Base-by-base conservation (phyloP, 139 green algal species). In the Coelastrella sp. region DNA sequence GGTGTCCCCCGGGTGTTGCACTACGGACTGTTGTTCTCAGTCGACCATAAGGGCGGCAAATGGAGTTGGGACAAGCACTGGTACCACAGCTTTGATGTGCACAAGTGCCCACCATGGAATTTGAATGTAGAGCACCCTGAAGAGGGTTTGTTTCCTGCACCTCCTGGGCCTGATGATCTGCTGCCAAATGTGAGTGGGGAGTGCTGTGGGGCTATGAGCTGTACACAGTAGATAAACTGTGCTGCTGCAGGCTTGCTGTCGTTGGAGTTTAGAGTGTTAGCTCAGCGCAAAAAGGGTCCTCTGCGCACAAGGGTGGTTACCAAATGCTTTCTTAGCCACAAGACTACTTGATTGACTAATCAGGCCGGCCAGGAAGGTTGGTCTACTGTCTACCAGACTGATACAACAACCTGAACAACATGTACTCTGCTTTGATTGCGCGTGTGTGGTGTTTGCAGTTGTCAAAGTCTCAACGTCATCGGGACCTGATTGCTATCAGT, bases 31-130 rank as follows among this genome's bases (percentile, higher is more conserved):
- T 54, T 94, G 23, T 96, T 64, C 56, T 23, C 59, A 16, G 78
- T 91, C 8, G 54, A 85, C 57, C 22, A 83, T 68, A 59, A 88
- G 22, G 56, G 56, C 65, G 88, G 88, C 80, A 79, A 74, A 56
- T 92, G 82, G 82, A 78, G n/a, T 7, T 92, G 61, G 60, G 96
- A 99, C 94, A 99, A 98, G 94, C 96, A 98, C 92, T 97, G 94
- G 95, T 91, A 78, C 90, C 95, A 93, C 82, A 80, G 94, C 68
- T 96, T 97, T 77, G 92, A 98, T 66, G 90, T 96, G 7, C 92
- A 94, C 14, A 76, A 87, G 57, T 98, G 96, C 89, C 90, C 88
- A 65, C 91, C 83, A 11, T 93, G 90, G 91, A 76, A 92, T 77
- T 8, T 91, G 32, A 68, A 81, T 47, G 16, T 66, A 7, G 83